Conservation (phyloP, 148 eudicot genomes). For the Persicaria tinctoria region DNA sequence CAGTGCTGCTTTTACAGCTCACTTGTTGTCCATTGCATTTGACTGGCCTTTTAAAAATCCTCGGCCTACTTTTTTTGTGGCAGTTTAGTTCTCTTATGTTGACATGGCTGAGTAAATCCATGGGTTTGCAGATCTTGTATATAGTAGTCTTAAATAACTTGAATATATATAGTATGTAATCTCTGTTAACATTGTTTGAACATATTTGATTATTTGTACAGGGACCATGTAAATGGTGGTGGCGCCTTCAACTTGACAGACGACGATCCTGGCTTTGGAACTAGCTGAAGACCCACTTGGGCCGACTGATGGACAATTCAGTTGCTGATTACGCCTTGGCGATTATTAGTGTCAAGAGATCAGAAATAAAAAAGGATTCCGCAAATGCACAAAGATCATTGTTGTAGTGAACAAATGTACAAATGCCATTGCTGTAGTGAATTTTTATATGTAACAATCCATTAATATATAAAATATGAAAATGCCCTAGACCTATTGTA, state of each 20-base stretch:
- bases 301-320: background rate
- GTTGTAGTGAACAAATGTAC: background rate
- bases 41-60: background rate
- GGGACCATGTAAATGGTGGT: conserved; percentile 15
- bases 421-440: background rate
- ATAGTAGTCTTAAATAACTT: background rate
- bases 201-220: background rate
- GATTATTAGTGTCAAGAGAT: conserved; percentile 9
- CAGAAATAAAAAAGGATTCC: background rate
- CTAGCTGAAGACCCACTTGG: conserved; percentile 14
- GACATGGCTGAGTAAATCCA: background rate
- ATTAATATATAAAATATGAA: too few species aligned
- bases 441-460: too few species aligned
- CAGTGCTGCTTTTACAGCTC: background rate
- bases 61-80: background rate
- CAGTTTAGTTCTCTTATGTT: background rate
- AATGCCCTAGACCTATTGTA: too few species aligned
- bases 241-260: conserved; percentile 33
- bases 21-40: background rate
- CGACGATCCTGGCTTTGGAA: conserved; percentile 22
- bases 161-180: background rate
- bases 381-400: background rate
- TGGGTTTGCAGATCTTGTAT: background rate
- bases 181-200: background rate
- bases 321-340: background rate